Base-by-base conservation (phyloP, 1,284 basidiomycete genomes). In the Chondrostereum purpureum region DNA sequence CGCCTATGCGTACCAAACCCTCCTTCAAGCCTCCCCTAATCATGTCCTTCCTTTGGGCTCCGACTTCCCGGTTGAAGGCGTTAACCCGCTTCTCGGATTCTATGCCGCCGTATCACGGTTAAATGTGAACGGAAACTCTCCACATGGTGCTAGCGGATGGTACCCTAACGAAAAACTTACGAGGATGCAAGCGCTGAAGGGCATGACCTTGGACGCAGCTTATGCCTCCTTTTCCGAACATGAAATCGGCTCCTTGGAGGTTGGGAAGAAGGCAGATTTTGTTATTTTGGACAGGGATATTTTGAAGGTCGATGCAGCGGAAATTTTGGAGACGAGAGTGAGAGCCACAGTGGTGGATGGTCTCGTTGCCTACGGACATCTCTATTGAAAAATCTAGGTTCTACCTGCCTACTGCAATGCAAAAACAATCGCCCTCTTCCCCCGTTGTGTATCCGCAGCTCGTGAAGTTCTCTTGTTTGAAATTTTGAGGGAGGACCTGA, bases 171-270 rank as follows among this genome's bases (percentile, higher is more conserved):
- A 96, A 60, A 72, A 75, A 23, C 70, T 97, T 11, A 83, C 83
- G 1, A 77, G 92, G 2, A 66, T 71, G 8, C 81, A 96, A 61
- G 82, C 85, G 0, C 67, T 88, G 23, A 85, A 82, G 60, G 86
- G 91, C 4, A 91, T 95, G 81, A 96, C 94, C 0, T 66, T 83
- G 17, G 88, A 90, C 51, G 78, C 89, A 0, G 92, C 93, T 0
- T 93, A 88, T 56, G 92, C 92, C 0, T 79, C 88, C 0, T 93
- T 94, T 58, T 70, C 81, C 1, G 89, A 92, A 55, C 62, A 78
- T 16, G 65, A 70, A 6, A 66, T 85, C 0, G 91, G 87, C 0
- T 86, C 81, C 0, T 69, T 96, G 34, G 67, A 65, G 1, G 61
- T 70, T 0, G 89, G 91, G 2, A 91, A 90, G 62, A 78, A 81